phyloP scores from a whole-genome alignment of 108 stramenopile species.

The Discostella stelligeroides region DNA sequence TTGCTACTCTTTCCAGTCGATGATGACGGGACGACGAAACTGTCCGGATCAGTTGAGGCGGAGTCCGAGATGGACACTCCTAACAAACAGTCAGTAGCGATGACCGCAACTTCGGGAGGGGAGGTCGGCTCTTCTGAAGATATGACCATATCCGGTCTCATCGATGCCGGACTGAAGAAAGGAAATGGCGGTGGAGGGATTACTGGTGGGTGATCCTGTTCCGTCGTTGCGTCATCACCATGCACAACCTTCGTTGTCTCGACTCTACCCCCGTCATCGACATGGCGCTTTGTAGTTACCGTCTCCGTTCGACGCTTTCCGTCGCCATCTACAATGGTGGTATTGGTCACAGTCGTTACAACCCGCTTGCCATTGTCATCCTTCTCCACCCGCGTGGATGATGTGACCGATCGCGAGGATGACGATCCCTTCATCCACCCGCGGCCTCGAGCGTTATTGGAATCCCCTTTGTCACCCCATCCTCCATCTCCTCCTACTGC shows the following conservation, averaged over 20 bases:
- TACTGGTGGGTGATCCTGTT: not conserved
- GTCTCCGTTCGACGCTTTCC: conserved; percentile 34
- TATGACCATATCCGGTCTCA: not conserved
- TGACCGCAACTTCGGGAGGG: conserved; percentile 26
- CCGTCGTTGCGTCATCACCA: conserved; percentile 2
- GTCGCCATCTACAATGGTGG: conserved; percentile 32
- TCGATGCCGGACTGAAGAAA: not conserved
- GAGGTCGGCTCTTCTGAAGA: conserved; percentile 1
- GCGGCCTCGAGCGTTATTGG: not conserved
- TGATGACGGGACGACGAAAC: conserved; percentile 1
- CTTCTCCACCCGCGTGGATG: conserved; percentile 9
- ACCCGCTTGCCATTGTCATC: conserved; percentile 46
- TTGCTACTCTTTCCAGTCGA: not conserved
- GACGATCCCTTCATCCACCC: conserved; percentile 29
- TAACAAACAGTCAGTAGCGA: conserved; percentile 23
- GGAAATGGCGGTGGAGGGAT: not conserved
- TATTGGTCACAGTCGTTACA: conserved; percentile 35
- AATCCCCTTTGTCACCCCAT: not conserved
- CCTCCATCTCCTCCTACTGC: not conserved
- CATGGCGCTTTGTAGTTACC: conserved; percentile 32
- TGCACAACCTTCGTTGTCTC: conserved; percentile 36
- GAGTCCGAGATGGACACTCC: conserved; percentile 34
- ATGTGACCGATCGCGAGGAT: conserved; percentile 26
- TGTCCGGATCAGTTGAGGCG: conserved; percentile 19
- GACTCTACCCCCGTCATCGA: conserved; percentile 48